Percentiles rank a stretch among this genome's conserved stretches.
Conservation (phyloP, 768 basidiomycete genomes). For the Podaxis sp. region DNA sequence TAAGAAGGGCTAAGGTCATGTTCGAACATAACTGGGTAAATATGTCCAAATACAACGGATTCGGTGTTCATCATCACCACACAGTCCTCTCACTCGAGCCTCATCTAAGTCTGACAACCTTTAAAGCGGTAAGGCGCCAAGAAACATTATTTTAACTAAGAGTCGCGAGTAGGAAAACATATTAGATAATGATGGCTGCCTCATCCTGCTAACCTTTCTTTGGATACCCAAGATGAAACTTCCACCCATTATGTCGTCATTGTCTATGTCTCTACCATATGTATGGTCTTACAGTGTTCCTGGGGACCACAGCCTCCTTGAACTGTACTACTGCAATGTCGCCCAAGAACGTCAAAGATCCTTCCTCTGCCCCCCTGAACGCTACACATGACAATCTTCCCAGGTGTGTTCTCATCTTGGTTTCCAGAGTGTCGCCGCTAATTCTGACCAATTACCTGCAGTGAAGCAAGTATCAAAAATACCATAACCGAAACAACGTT, state of each 20-base stretch:
- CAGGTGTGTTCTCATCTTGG: background rate
- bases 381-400: background rate
- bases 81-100: too few relatives aligned
- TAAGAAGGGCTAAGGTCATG: too few relatives aligned
- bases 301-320: background rate
- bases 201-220: too few relatives aligned
- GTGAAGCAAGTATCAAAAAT: background rate
- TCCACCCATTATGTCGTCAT: background rate
- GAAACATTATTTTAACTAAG: too few relatives aligned
- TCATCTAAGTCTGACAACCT: too few relatives aligned
- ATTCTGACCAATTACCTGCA: background rate
- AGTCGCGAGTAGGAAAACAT: too few relatives aligned
- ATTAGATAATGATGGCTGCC: too few relatives aligned
- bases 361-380: background rate
- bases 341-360: background rate
- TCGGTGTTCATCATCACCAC: too few relatives aligned
- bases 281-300: background rate
- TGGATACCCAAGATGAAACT: background rate
- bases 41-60: too few relatives aligned
- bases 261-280: background rate
- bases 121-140: too few relatives aligned
- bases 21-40: too few relatives aligned
- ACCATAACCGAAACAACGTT: background rate
- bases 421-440: background rate
- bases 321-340: background rate